These are phyloP conservation scores for Neofusicoccum sp. DNA, from an alignment of 2,329 filamentous ascomycete species.

Conservation along the genomic window DNA sequence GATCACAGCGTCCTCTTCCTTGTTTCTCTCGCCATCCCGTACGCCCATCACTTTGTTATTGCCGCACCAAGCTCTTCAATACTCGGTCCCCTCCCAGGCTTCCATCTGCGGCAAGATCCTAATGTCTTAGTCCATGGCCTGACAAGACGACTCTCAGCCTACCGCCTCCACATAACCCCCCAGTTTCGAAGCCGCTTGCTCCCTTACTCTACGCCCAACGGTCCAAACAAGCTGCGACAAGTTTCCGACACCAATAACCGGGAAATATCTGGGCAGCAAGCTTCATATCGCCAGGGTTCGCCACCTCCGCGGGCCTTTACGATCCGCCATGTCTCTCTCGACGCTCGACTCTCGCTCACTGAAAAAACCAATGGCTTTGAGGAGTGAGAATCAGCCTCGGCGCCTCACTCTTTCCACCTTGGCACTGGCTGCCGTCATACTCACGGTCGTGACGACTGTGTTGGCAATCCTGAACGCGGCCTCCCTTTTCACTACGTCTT, in stretches of 20 bases:
- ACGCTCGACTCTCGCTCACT: constrained; percentile 15
- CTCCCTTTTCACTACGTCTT: constrained; percentile 29
- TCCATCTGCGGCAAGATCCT: constrained; percentile 1
- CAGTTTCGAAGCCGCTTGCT: background rate
- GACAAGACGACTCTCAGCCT: background rate
- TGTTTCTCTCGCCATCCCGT: background rate
- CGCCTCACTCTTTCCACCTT: constrained; percentile 26
- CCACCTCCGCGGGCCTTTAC: background rate
- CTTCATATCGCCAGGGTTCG: background rate
- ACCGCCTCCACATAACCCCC: background rate
- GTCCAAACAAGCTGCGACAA: background rate
- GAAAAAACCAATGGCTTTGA: constrained; percentile 4
- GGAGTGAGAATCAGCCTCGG: background rate
- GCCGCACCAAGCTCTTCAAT: constrained; percentile 8
- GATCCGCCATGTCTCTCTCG: constrained; percentile 6
- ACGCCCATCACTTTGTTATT: constrained; percentile 8
- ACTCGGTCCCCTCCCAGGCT: background rate
- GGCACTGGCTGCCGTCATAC: constrained; percentile 28
- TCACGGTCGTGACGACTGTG: constrained; percentile 35
- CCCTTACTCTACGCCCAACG: background rate
- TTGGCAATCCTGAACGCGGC: constrained; percentile 37
- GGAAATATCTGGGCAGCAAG: background rate
- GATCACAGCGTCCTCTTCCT: constrained; percentile 4
- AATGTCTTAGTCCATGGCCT: constrained; percentile 11
- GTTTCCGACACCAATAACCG: background rate